phyloP scores from a whole-genome alignment of 176 grass and related monocot species.

The Triticum timopheevii region DNA sequence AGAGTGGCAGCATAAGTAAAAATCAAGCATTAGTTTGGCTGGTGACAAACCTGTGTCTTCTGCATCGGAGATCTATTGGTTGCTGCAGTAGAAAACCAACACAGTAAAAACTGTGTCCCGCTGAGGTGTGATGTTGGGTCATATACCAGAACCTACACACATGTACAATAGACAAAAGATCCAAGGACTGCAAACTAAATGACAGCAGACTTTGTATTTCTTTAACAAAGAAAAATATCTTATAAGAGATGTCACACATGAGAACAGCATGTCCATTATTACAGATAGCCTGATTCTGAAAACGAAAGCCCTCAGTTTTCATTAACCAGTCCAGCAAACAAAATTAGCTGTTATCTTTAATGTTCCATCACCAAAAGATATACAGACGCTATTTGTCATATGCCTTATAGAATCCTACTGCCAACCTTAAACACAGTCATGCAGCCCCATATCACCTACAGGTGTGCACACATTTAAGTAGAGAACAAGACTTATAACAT shows the following conservation, averaged over 20 bases:
- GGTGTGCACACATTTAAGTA: not conserved
- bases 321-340: slow-evolving; percentile 1
- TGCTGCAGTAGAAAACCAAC: slow-evolving; percentile 36
- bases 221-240: too few relatives aligned
- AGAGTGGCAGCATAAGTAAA: not conserved
- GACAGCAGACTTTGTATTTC: too few relatives aligned
- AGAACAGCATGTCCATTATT: not conserved
- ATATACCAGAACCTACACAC: slow-evolving; percentile 35
- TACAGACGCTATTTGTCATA: not conserved
- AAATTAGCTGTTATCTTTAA: not conserved
- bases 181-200: too few relatives aligned
- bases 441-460: not conserved
- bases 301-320: not conserved
- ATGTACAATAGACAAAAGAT: too few relatives aligned
- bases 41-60: slow-evolving; percentile 30
- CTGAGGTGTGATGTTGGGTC: slow-evolving; percentile 22
- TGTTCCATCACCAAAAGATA: not conserved
- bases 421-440: not conserved
- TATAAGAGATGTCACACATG: too few relatives aligned
- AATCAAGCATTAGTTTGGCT: slow-evolving; percentile 2
- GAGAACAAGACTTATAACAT: not conserved
- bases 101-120: slow-evolving; percentile 33
- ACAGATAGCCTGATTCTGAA: not conserved
- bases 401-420: slow-evolving; percentile 1
- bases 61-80: slow-evolving; percentile 33